Evolutionary conservation across 108 stramenopile species (phyloP).

Genomic region (Nitzschia putrida): DNA sequence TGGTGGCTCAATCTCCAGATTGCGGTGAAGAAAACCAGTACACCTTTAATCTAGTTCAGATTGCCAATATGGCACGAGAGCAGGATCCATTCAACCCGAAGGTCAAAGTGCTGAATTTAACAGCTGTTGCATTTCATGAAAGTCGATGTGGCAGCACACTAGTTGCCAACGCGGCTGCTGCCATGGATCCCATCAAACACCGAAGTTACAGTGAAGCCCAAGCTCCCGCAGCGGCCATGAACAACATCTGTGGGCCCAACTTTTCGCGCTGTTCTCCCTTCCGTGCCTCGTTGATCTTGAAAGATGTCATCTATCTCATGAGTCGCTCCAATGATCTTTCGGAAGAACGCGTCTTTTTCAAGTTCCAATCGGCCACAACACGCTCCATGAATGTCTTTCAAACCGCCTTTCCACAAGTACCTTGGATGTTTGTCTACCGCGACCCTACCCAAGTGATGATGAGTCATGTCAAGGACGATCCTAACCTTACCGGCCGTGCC

Average conservation of each 20-base stretch:
- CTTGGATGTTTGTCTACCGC: conserved; percentile 93
- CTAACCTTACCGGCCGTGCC: conserved; percentile 39
- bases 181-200: conserved; percentile 70
- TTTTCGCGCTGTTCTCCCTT: conserved; percentile 31
- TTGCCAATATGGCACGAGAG: conserved; percentile 54
- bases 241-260: conserved; percentile 50
- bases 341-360: conserved; percentile 88
- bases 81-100: conserved; percentile 32
- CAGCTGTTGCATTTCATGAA: conserved; percentile 94
- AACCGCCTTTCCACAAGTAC: conserved; percentile 86
- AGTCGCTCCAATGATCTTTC: conserved; percentile 65
- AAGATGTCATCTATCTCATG: conserved; percentile 75
- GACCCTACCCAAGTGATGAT: conserved; percentile 96
- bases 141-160: conserved; percentile 90
- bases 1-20: conserved; percentile 46
- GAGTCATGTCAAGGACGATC: conserved; percentile 64
- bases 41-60: conserved; percentile 53
- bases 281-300: conserved; percentile 52
- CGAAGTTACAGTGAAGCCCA: conserved; percentile 85
- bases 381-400: conserved; percentile 63
- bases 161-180: conserved; percentile 91
- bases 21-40: conserved; percentile 34
- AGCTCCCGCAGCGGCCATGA: conserved; percentile 71
- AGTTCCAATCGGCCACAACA: conserved; percentile 89
- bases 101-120: conserved; percentile 46